These are phyloP conservation scores for Apiotrichum veenhuisii DNA, from an alignment of 1,284 basidiomycete genomes.

Conservation along the genomic window DNA sequence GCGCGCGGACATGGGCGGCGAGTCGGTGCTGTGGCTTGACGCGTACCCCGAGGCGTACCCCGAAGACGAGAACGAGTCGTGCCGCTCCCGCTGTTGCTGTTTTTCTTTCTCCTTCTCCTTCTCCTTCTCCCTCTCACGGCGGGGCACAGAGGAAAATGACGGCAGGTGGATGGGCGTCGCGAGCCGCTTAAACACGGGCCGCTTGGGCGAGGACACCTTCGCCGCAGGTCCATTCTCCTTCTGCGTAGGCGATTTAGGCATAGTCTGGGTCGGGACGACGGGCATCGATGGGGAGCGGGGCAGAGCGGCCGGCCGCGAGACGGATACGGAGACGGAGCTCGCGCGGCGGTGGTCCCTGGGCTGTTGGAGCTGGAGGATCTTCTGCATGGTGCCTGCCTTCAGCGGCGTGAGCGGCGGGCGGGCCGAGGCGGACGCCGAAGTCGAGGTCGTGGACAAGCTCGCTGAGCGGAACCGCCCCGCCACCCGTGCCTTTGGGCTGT, in stretches of 20 bases:
- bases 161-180: background rate
- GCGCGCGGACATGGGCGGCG: background rate
- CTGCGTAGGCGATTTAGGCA: too few relatives aligned
- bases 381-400: background rate
- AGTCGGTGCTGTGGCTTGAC: background rate
- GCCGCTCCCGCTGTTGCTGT: too few relatives aligned
- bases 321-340: background rate
- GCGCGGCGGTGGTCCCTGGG: background rate
- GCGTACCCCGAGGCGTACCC: too few relatives aligned
- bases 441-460: too few relatives aligned
- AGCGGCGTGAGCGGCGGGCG: background rate
- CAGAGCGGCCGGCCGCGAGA: background rate
- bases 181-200: background rate
- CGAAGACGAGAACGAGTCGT: too few relatives aligned
- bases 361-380: background rate
- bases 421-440: too few relatives aligned
- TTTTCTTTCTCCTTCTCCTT: too few relatives aligned
- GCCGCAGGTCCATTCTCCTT: too few relatives aligned
- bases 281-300: background rate
- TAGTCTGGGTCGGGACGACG: background rate
- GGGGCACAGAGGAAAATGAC: background rate
- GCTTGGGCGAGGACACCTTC: background rate
- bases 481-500: background rate
- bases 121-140: too few relatives aligned
- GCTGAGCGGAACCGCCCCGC: too few relatives aligned